Evolutionary conservation across 805 yeast genomes (phyloP).

Genomic region (Lipomyces spencermartinsiae): DNA sequence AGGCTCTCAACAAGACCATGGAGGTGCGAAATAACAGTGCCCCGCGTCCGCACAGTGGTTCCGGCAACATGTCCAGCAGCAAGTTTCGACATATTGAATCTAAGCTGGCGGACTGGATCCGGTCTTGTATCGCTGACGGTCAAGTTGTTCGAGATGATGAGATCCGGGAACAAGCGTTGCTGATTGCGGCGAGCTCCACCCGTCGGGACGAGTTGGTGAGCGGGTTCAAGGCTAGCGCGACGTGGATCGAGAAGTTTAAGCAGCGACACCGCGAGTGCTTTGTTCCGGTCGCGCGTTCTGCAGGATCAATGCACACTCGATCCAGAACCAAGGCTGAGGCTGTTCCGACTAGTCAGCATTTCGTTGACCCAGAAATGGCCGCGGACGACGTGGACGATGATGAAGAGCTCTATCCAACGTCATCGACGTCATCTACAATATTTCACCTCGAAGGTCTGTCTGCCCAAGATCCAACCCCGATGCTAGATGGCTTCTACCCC

Average conservation of each 20-base stretch:
- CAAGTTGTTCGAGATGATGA: conserved; percentile 8
- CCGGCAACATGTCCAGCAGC: conserved; percentile 2
- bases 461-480: background rate
- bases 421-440: background rate
- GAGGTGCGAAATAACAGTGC: conserved; percentile 6
- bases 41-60: background rate
- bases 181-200: conserved; percentile 7
- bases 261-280: conserved; percentile 23
- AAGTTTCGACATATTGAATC: conserved; percentile 4
- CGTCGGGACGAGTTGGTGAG: background rate
- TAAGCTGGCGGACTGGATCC: conserved; percentile 26
- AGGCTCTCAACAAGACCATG: conserved; percentile 32
- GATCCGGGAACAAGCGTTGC: conserved; percentile 13
- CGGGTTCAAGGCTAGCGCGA: conserved; percentile 20
- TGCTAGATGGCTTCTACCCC: background rate
- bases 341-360: background rate
- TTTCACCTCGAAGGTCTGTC: background rate
- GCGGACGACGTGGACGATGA: background rate
- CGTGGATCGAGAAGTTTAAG: conserved; percentile 30
- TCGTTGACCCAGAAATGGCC: background rate
- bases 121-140: background rate
- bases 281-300: conserved; percentile 13
- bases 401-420: background rate
- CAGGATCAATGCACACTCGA: conserved; percentile 11
- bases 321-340: conserved; percentile 1